Percentiles rank a stretch among this genome's conserved stretches.
Conservation (phyloP, 1,284 basidiomycete species). For the Rhodotorula sp. region DNA sequence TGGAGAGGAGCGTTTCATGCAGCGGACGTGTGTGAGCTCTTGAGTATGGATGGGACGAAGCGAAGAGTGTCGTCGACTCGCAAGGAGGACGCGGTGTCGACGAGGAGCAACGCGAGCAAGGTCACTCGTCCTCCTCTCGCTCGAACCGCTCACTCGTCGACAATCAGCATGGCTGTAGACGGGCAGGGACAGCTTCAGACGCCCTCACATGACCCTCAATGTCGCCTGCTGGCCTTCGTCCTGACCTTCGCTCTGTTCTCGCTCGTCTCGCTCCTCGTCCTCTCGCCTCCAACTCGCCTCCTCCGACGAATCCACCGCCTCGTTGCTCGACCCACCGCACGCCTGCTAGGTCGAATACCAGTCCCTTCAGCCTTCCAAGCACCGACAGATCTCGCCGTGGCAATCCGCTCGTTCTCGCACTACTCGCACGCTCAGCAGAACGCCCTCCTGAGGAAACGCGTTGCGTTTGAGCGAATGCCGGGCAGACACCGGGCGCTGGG, state of each 20-base stretch:
- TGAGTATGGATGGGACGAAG: background rate
- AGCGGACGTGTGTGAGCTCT: too few relatives aligned
- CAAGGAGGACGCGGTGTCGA: background rate
- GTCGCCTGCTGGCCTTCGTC: slow-evolving; percentile 12
- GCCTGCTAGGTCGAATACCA: slow-evolving; percentile 6
- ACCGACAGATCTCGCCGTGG: slow-evolving; percentile 24
- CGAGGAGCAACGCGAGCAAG: background rate
- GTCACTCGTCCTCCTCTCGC: background rate
- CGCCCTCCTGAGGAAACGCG: slow-evolving; percentile 13
- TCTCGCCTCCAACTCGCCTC: slow-evolving; percentile 10
- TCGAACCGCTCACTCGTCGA: background rate
- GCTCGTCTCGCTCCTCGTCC: slow-evolving; percentile 8
- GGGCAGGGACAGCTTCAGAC: too few relatives aligned
- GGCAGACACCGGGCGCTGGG: slow-evolving; percentile 47
- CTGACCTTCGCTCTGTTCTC: slow-evolving; percentile 25
- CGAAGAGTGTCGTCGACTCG: background rate
- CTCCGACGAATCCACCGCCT: background rate
- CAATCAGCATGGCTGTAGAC: too few relatives aligned
- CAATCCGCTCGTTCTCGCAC: slow-evolving; percentile 19
- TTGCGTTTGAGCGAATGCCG: slow-evolving; percentile 20
- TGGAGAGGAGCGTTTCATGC: slow-evolving; percentile 17
- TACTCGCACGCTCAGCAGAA: slow-evolving; percentile 19
- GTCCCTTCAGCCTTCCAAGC: slow-evolving; percentile 6
- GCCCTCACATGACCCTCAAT: too few relatives aligned
- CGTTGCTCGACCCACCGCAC: background rate